Base-by-base conservation (phyloP, 768 basidiomycete genomes). In the Polyporus arcularius region DNA sequence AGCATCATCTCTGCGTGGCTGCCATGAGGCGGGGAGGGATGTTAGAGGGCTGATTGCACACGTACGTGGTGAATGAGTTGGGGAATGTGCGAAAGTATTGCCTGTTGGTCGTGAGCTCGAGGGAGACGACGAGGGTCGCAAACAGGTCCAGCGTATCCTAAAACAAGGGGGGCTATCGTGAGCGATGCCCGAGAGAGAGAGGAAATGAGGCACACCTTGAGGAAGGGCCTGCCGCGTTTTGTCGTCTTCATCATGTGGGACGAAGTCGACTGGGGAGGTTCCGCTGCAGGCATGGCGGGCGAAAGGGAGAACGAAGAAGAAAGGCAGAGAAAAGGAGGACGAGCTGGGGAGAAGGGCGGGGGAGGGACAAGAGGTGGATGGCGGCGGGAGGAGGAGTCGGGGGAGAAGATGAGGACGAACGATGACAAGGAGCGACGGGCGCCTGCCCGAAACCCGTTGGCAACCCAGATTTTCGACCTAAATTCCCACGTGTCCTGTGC, bases 231-330 rank as follows among this genome's bases (percentile, higher is more conserved):
- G 63, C 95, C 95, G 71, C 95, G 87, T 80, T 94, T 93, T 72
- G 95, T 96, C 14, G 92, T 96, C 85, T 96, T 96, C 95, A 98
- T 97, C 92, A 96, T 92, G 75, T 96, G 95, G 30, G 92, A 93
- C 43, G 90, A 86, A 65, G 84, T 85, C 43, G 85, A 80, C 32
- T 82, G 77, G 73, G 70, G 70, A 53, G 75, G 55, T 51, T 73
- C 74, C 65, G 83, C 82, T 58, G 79, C 67, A 46, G 73, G 66
- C 79, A 78, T 79, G 42, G 68, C 68, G 40, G 48, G 46, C 16
- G 50, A 64, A 68, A 65, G 68, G 68, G 68, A 30, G 21, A 71
- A 63, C 73, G 60, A 53, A 63, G 68, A 67, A 60, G 70, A 66
- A 46, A 68, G 70, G 70, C 67, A 71, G 62, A 73, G 71, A 67